These are phyloP conservation scores for Penicillium sp. DNA, from an alignment of 2,329 filamentous ascomycete species.

Conservation along the genomic window DNA sequence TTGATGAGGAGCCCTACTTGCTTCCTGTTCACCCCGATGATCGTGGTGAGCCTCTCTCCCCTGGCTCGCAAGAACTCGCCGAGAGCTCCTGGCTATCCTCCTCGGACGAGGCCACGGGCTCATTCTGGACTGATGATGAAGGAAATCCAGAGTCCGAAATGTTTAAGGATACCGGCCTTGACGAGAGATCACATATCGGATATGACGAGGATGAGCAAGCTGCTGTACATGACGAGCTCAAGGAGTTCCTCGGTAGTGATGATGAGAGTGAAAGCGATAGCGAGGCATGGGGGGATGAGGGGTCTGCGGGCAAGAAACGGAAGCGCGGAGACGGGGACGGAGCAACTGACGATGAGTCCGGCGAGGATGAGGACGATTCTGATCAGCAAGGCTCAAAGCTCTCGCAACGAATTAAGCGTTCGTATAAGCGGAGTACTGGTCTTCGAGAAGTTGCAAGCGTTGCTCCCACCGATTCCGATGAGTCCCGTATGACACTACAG, in stretches of 20 bases:
- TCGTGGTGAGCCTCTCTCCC: conserved; percentile 46
- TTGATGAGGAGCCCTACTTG: conserved; percentile 78
- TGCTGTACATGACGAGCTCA: conserved; percentile 69
- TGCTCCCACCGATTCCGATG: conserved; percentile 13
- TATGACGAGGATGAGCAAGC: conserved; percentile 65
- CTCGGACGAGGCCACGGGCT: conserved; percentile 50
- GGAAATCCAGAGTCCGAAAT: conserved; percentile 44
- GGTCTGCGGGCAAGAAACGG: conserved; percentile 34
- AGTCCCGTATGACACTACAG: background rate
- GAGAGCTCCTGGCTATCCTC: conserved; percentile 48
- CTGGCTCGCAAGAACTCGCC: conserved; percentile 45
- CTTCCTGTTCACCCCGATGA: conserved; percentile 74
- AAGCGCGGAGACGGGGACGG: conserved; percentile 35
- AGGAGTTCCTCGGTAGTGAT: conserved; percentile 64
- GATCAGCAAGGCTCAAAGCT: conserved; percentile 42
- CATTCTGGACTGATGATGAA: conserved; percentile 48
- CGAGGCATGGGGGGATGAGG: conserved; percentile 38
- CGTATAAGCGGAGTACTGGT: conserved; percentile 41
- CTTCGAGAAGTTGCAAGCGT: conserved; percentile 39
- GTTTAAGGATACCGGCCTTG: conserved; percentile 52
- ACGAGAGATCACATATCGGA: conserved; percentile 52
- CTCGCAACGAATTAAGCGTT: conserved; percentile 43
- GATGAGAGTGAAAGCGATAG: conserved; percentile 53
- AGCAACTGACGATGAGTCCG: conserved; percentile 21
- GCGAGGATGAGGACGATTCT: conserved; percentile 35